A percentile compares a stretch with the other conserved stretches of the same genome.
Conservation (phyloP, 2,329 filamentous ascomycete genomes). For the Sporothrix pseudoabietina region DNA sequence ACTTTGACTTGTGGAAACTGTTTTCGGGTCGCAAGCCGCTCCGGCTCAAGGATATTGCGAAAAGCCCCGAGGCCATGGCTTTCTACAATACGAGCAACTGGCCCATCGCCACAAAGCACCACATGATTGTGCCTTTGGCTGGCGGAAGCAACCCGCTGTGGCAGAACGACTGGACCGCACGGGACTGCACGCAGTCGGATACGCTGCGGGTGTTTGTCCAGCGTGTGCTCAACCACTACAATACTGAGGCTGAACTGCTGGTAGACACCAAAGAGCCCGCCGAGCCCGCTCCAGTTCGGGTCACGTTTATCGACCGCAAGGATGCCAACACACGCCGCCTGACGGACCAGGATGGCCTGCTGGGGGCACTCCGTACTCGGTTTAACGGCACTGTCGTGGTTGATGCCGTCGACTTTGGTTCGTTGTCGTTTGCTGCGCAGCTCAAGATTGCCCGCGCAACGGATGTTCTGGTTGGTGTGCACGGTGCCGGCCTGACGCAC, state of each 20-base stretch:
- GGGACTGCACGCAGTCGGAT: constrained; percentile 40
- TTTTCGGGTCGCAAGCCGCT: constrained; percentile 41
- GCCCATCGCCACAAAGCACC: constrained; percentile 31
- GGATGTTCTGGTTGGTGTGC: constrained; percentile 48
- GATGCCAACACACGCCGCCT: constrained; percentile 40
- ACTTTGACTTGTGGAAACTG: constrained; percentile 45
- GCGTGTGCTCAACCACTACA: constrained; percentile 41
- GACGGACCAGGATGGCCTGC: constrained; percentile 37
- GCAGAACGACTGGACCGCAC: constrained; percentile 45
- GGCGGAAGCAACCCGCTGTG: constrained; percentile 48
- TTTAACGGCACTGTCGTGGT: constrained; percentile 39
- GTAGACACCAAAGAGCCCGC: neutral
- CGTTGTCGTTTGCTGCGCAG: constrained; percentile 44
- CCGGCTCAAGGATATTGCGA: constrained; percentile 37
- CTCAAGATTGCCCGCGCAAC: constrained; percentile 42
- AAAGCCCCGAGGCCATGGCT: neutral
- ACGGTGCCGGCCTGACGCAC: constrained; percentile 49
- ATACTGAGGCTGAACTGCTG: constrained; percentile 3
- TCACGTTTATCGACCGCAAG: constrained; percentile 45
- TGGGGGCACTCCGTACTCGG: constrained; percentile 37
- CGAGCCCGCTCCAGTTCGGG: constrained; percentile 27
- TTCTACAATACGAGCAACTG: constrained; percentile 26
- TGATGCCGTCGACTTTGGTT: constrained; percentile 44
- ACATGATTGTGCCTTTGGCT: constrained; percentile 46
- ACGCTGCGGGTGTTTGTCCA: constrained; percentile 42